Conservation (phyloP, 306 rosid genomes). For the Vigna angularis region DNA sequence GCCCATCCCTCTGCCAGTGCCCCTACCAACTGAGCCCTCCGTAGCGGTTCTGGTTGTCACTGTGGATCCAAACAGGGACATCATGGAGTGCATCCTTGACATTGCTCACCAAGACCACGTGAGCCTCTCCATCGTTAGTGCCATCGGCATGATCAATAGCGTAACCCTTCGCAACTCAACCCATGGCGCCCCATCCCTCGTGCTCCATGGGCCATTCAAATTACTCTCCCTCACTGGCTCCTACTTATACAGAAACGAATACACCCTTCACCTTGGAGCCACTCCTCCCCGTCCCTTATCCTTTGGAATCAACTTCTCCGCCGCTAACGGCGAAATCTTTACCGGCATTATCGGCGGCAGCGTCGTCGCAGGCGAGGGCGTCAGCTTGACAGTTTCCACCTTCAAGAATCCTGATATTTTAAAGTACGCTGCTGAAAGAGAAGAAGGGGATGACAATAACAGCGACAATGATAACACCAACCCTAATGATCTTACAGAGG, state of each 20-base stretch:
- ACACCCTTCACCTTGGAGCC: too few relatives aligned
- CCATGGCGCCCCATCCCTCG: not conserved
- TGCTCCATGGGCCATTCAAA: slow-evolving; percentile 59
- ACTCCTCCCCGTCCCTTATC: slow-evolving; percentile 22
- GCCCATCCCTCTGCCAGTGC: too few relatives aligned
- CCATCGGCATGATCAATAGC: not conserved
- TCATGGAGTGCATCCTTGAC: not conserved
- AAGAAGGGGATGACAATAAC: not conserved
- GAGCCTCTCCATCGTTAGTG: not conserved
- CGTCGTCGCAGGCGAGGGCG: not conserved
- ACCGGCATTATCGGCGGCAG: not conserved
- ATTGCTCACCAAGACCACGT: not conserved
- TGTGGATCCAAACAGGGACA: too few relatives aligned
- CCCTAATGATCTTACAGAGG: not conserved
- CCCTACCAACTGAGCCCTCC: too few relatives aligned
- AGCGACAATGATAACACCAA: not conserved
- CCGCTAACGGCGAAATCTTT: not conserved
- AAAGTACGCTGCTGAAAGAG: not conserved
- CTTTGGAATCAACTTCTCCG: not conserved
- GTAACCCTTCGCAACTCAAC: not conserved
- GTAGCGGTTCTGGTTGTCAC: too few relatives aligned
- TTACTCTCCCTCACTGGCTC: slow-evolving; percentile 47
- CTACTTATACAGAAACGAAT: not conserved
- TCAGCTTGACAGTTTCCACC: not conserved
- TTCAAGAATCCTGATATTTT: not conserved